Evolutionary conservation across 2,329 filamentous ascomycete genomes (phyloP), one percentile per base, ranked within the genome.

Genomic region (Colletotrichum siamense): DNA sequence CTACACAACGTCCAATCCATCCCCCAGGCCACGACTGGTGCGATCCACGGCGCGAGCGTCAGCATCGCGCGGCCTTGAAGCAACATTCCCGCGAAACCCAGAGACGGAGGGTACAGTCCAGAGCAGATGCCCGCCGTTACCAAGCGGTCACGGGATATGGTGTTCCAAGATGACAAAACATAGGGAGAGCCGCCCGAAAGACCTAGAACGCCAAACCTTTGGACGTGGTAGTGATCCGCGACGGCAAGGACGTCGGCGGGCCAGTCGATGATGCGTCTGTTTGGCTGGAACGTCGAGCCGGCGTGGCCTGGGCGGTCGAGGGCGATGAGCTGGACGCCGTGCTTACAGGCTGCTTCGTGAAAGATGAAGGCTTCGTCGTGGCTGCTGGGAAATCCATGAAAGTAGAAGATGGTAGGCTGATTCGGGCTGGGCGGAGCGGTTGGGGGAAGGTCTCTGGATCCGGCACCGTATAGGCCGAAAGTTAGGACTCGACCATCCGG

Each of bases 281-380:
- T 75, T 13, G 83, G 81, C 78, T 85, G 82, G 26, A 81, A 81
- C 7, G 84, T 81, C 2, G 85, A 87, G 3, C 85, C 78, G 9
- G 85, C 87, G 59, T 84, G 85, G 15, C 87, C 87, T 3, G 87
- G 86, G 2, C 87, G 82, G 74, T 88, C 86, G 13, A 85, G 79
- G 8, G 84, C 80, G 49, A 88, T 79, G 52, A 87, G n/a, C 8
- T 83, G 84, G 36, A 86, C 68, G 10, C 78, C 73, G 12, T 79
- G 80, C 12, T 77, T 77, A 6, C 74, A 77, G 22, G 82, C 83
- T 9, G 80, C 57, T 3, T 77, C 70, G 49, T 84, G 79, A 22
- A 82, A 64, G 9, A 75, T 73, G 10, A 69, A 70, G 13, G 79
- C 83, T 73, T 88, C 86, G 24, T 86, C 79, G n/a, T 85, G 85